A percentile compares a stretch with the other conserved stretches of the same genome.
phyloP scores from a whole-genome alignment of 169 alveolate species.

The Prorocentrum cordatum region DNA sequence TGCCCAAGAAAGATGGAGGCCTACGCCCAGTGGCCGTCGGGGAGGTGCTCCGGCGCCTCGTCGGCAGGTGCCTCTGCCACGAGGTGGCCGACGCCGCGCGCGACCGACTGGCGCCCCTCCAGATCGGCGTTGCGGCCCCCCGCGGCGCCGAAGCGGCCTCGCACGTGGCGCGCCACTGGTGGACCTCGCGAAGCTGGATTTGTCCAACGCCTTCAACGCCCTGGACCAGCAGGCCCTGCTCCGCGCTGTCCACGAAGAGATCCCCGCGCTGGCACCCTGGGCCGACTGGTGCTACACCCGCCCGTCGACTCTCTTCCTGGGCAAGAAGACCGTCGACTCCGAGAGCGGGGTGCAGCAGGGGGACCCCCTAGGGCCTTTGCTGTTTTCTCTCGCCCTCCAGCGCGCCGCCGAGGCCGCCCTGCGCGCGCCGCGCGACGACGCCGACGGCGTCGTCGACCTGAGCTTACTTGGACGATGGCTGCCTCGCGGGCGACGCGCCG shows the following conservation, averaged over 20 bases:
- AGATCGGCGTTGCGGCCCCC: neutral
- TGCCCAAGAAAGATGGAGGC: neutral
- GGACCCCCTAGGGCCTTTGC: neutral
- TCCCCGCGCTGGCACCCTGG: neutral
- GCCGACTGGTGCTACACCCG: neutral
- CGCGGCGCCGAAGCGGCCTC: neutral
- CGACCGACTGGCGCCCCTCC: neutral
- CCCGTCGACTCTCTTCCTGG: neutral
- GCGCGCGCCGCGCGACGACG: too few relatives aligned
- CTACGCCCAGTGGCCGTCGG: neutral
- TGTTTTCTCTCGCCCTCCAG: neutral
- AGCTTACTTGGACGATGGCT: too few relatives aligned
- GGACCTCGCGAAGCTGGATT: neutral
- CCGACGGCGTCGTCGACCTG: too few relatives aligned
- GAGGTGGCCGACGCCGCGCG: neutral
- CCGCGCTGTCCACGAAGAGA: neutral
- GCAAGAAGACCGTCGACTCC: neutral
- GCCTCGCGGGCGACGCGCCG: too few relatives aligned
- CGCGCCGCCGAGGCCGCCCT: too few relatives aligned
- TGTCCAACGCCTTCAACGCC: conserved; percentile 4
- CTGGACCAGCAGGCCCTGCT: neutral
- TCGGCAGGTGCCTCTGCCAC: neutral
- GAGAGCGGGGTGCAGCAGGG: neutral
- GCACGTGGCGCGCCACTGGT: neutral
- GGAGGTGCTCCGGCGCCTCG: neutral